A percentile compares a stretch with the other conserved stretches of the same genome.
phyloP scores from a whole-genome alignment of 805 yeast species.

The Saturnispora gosingensis region DNA sequence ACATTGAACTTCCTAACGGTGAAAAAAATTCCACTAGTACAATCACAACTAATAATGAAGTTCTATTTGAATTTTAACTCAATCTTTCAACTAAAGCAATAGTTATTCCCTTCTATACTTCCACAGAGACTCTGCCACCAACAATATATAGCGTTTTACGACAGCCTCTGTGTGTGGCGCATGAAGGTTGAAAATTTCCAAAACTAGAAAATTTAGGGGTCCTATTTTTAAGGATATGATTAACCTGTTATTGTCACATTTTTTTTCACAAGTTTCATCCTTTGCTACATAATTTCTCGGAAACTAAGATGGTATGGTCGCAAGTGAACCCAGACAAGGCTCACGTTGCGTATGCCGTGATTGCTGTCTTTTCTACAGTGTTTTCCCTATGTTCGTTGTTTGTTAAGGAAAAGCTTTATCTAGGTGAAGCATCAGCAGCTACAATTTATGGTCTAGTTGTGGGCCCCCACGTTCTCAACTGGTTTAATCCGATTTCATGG shows the following conservation, averaged over 20 bases:
- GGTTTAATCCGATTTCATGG: constrained; percentile 52
- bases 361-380: constrained; percentile 50
- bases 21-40: not conserved
- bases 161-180: not conserved
- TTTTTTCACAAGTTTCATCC: not conserved
- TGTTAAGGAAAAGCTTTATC: constrained; percentile 48
- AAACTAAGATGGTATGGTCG: constrained; percentile 24
- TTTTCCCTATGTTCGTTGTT: constrained; percentile 52
- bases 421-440: constrained; percentile 63
- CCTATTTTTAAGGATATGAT: not conserved
- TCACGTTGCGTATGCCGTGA: constrained; percentile 42
- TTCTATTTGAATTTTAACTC: not conserved
- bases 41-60: not conserved
- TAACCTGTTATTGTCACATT: not conserved
- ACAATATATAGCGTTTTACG: not conserved
- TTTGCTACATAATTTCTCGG: constrained; percentile 1
- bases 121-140: not conserved
- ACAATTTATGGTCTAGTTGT: constrained; percentile 51
- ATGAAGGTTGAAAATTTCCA: not conserved
- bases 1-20: not conserved
- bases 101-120: not conserved
- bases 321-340: constrained; percentile 26
- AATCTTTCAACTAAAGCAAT: not conserved
- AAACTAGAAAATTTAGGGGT: not conserved
- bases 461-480: constrained; percentile 49